Base-by-base conservation (phyloP, 257 asterid species). In the Echites panduratus region DNA sequence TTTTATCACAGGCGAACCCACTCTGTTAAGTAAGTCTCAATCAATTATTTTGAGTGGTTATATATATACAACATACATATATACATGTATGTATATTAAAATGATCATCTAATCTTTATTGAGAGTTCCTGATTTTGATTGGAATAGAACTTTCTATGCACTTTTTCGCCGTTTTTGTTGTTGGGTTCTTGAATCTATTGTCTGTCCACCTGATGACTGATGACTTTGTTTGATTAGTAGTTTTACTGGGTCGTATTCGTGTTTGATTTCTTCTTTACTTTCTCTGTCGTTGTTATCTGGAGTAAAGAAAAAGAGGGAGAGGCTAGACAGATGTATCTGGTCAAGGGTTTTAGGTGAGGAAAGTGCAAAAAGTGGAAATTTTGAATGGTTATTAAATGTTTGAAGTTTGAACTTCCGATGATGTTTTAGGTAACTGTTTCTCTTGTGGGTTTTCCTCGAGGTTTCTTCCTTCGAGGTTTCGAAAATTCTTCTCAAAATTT, bases 321-420 rank as follows among this genome's bases (percentile, higher is more conserved):
- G 71, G 8, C 54, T 16, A 13, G 54, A 49, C n/a, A 49, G 24
- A 19, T 20, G 10, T 53, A 20, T 53, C 59, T 72, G 80, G 91
- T 88, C 89, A 79, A 82, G 85, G 87, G 81, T 79, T 85, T 88
- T 74, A 81, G 82, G 86, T 84, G 67, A 22, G 74, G 79, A 47
- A 70, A 76, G 35, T 44, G 35, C 49, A 52, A 43, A 40, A 54
- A 52, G 80, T 16, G 71, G 72, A 44, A 75, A 76, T 56, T 80
- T 85, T 82, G 73, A 78, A 78, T 67, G 80, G 68, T 70, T 0
- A 68, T 53, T 73, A 56, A 70, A 41, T 66, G 57, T 74, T 79
- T 70, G 70, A 70, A 73, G 57, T 41, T 41, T 69, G 79, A 57
- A 68, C 24, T 24, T 29, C 73, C 17, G 48, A 79, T 64, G 29